These are phyloP conservation scores for Venturia oleaginea DNA, from an alignment of 2,329 filamentous ascomycete genomes.

Conservation along the genomic window DNA sequence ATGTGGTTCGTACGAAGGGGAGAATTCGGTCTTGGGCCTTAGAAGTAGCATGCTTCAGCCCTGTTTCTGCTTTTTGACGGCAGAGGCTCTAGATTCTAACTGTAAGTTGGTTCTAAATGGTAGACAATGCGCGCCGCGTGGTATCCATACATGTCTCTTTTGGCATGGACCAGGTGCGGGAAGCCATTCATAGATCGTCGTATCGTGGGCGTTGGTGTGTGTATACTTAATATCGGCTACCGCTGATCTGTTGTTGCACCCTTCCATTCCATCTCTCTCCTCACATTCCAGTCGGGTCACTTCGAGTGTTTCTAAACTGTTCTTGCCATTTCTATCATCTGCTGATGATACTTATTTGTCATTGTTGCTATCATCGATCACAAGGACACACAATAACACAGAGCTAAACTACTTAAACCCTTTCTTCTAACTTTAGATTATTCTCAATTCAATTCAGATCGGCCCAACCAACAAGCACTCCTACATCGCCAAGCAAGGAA, in stretches of 20 bases:
- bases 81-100: background rate
- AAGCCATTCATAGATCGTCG: background rate
- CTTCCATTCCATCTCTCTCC: background rate
- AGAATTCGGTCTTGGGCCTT: background rate
- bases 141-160: background rate
- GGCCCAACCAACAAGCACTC: background rate
- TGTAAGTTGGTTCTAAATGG: background rate
- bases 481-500: conserved; percentile 1
- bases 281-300: background rate
- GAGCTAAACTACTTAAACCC: background rate
- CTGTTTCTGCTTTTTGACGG: background rate
- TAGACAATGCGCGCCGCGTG: background rate
- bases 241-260: conserved; percentile 6
- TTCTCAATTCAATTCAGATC: background rate
- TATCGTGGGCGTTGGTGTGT: background rate
- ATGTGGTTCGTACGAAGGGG: background rate
- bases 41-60: background rate
- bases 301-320: background rate
- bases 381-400: background rate
- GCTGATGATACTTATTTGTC: background rate
- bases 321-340: background rate
- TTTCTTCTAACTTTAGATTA: no score
- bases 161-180: background rate
- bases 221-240: background rate
- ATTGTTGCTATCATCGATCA: background rate